Percentiles rank a stretch among this genome's conserved stretches.
phyloP scores from a whole-genome alignment of 345 rosid species.

The Populus pruinosa region DNA sequence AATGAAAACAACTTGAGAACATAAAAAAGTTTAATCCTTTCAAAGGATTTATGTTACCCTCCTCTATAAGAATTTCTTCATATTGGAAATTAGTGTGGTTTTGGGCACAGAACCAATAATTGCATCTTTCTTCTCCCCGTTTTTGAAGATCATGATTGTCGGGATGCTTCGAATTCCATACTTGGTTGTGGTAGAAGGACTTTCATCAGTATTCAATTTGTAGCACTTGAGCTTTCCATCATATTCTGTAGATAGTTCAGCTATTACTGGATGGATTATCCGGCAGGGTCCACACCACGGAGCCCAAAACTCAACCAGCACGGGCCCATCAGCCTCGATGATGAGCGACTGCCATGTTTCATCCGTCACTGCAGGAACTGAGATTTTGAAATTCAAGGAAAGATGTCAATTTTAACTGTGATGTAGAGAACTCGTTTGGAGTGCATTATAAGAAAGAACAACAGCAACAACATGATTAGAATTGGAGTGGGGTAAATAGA shows the following conservation, averaged over 20 bases:
- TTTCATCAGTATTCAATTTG: slow-evolving; percentile 68
- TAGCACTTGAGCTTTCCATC: slow-evolving; percentile 67
- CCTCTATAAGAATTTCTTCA: slow-evolving; percentile 55
- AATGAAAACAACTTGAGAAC: background rate
- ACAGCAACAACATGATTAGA: background rate
- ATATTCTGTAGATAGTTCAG: slow-evolving; percentile 53
- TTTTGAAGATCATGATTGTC: slow-evolving; percentile 52
- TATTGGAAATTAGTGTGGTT: slow-evolving; percentile 53
- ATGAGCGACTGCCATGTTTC: slow-evolving; percentile 61
- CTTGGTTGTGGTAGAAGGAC: slow-evolving; percentile 46
- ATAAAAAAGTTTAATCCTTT: background rate
- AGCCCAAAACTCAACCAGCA: slow-evolving; percentile 72
- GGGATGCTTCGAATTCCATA: slow-evolving; percentile 76
- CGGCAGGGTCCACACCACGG: slow-evolving; percentile 91
- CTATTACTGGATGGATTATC: slow-evolving; percentile 58
- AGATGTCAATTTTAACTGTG: slow-evolving; percentile 12
- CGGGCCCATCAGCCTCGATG: slow-evolving; percentile 51
- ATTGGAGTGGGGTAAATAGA: background rate
- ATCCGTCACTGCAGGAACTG: slow-evolving; percentile 37
- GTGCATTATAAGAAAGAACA: background rate
- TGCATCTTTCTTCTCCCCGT: slow-evolving; percentile 72
- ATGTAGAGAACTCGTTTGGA: background rate
- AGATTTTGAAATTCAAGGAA: slow-evolving; percentile 5
- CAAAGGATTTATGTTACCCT: background rate
- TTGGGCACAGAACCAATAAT: slow-evolving; percentile 74